Conservation (phyloP, 2,329 filamentous ascomycete genomes). For the Arthroderma sp. region DNA sequence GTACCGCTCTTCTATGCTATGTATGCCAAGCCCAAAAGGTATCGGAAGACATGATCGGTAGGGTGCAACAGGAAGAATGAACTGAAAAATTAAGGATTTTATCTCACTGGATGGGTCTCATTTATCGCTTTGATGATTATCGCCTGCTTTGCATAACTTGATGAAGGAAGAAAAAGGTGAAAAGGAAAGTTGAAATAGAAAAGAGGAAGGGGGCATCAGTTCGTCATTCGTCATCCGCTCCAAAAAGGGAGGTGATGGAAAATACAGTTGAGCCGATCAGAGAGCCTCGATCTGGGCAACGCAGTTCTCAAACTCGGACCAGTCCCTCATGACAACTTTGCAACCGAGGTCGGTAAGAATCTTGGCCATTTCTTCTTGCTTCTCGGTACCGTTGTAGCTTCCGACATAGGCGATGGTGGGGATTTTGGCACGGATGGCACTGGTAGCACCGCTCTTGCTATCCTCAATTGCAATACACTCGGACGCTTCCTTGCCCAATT, state of each 20-base stretch:
- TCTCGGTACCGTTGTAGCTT: constrained; percentile 49
- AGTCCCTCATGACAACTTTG: constrained; percentile 44
- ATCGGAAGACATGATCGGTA: no score
- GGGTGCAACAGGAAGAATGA: no score
- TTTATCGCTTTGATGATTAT: no score
- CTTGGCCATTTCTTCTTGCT: constrained; percentile 53
- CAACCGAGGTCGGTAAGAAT: constrained; percentile 49
- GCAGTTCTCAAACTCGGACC: constrained; percentile 33
- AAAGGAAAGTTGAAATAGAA: neutral
- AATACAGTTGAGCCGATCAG: constrained; percentile 5
- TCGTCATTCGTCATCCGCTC: neutral
- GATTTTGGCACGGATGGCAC: constrained; percentile 64
- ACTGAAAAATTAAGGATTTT: no score
- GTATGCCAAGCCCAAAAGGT: no score
- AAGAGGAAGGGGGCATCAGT: neutral
- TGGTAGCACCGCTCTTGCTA: constrained; percentile 70
- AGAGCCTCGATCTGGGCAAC: constrained; percentile 29
- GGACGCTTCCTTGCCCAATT: constrained; percentile 54
- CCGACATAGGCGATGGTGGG: constrained; percentile 76
- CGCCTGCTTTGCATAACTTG: no score
- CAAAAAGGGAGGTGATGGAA: neutral
- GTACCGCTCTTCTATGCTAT: no score
- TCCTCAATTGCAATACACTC: constrained; percentile 79
- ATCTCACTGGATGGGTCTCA: no score
- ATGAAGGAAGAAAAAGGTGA: neutral